Conservation (phyloP, 2,329 filamentous ascomycete species). For the Sporothrix sp. region DNA sequence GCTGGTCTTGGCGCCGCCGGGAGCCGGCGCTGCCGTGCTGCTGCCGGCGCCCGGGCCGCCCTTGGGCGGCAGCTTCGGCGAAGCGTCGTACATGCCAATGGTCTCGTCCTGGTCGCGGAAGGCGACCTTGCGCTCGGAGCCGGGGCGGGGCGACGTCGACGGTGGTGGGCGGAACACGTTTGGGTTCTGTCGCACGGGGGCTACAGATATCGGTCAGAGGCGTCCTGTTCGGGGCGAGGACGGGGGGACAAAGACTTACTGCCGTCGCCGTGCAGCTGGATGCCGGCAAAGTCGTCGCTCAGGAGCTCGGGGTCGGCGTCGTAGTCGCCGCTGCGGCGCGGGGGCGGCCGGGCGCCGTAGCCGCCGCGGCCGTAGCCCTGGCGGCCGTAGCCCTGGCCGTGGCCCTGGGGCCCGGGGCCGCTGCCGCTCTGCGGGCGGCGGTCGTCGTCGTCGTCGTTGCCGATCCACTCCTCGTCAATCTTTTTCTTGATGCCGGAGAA, state of each 20-base stretch:
- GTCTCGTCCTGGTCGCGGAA: slow-evolving; percentile 69
- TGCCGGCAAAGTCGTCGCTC: slow-evolving; percentile 75
- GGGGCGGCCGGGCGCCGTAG: slow-evolving; percentile 32
- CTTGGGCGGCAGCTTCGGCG: slow-evolving; percentile 45
- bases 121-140: slow-evolving; percentile 43
- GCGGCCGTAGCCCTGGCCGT: slow-evolving; percentile 13
- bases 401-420: background rate
- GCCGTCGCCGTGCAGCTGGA: slow-evolving; percentile 52
- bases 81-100: slow-evolving; percentile 59
- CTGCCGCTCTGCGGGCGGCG: slow-evolving; percentile 15
- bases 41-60: slow-evolving; percentile 31
- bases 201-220: too few species aligned
- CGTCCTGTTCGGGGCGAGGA: too few species aligned
- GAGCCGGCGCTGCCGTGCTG: background rate
- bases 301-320: slow-evolving; percentile 89
- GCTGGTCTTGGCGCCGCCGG: slow-evolving; percentile 56
- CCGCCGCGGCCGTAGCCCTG: slow-evolving; percentile 22
- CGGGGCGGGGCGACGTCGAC: slow-evolving; percentile 40
- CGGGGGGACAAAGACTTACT: slow-evolving; percentile 44
- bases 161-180: slow-evolving; percentile 66
- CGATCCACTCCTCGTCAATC: slow-evolving; percentile 78
- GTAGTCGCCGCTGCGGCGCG: slow-evolving; percentile 77
- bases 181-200: slow-evolving; percentile 61
- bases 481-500: slow-evolving; percentile 86
- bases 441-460: slow-evolving; percentile 49